Base-by-base conservation (phyloP, 2,329 filamentous ascomycete genomes). In the Cladosporium halotolerans region DNA sequence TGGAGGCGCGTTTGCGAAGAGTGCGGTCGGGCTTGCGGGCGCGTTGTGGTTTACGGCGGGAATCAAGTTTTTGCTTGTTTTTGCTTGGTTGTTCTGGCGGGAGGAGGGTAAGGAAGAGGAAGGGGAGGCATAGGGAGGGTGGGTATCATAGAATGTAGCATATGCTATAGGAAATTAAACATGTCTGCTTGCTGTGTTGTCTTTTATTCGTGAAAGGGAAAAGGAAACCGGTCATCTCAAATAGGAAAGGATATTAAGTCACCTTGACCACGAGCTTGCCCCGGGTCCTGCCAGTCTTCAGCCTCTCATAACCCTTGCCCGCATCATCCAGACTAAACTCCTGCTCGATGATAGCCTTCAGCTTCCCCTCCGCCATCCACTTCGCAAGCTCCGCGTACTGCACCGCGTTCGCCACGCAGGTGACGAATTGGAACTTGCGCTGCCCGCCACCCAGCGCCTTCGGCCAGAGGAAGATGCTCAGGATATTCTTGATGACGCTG, bases 361-460 rank as follows among this genome's bases (percentile, higher is more conserved):
- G 58, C 63, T 80, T 84, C 1, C 80, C 81, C 59, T 84, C 76
- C 19, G 70, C 65, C 66, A 86, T 71, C 80, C 77, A 81, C 48
- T 71, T 62, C 0, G 67, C 81, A 50, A 87, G 66, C 61, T 75
- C 66, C 19, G 60, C 70, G 40, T 83, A 64, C 40, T 81, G 70
- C 9, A 75, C 72, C 3, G 66, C 63, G 2, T 70, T 70, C 39
- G 69, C 68, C 55, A 72, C 69, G 3, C 64, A 55, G 19, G 67
- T 54, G 7, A 75, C 34, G 47, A 76, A 65, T 38, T 70, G 62
- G 54, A 70, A 77, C 48, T 69, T 69, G 33, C 72, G 66, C 62
- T 73, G 73, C 0, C 79, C 78, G 10, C 79, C 79, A 1, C 79
- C 79, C 9, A 82, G 55, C 9, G 76, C 73, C 0, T 68, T 60